These are phyloP conservation scores for Dendrothele bispora DNA, from an alignment of 768 basidiomycete species.

Conservation along the genomic window DNA sequence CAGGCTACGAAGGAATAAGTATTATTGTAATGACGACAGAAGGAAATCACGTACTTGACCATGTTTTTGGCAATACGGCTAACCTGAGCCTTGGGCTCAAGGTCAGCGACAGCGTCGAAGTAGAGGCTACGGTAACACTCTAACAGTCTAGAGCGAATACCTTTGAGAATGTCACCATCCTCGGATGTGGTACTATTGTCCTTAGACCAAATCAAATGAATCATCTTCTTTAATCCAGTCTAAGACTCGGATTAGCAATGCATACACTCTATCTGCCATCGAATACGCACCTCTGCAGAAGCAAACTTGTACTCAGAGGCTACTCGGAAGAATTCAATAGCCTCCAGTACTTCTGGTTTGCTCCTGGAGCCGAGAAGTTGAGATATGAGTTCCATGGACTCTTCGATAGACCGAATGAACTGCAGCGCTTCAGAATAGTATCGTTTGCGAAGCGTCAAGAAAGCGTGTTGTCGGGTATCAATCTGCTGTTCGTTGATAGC, in stretches of 20 bases:
- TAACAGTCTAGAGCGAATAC: slow-evolving; percentile 81
- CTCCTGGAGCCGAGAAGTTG: slow-evolving; percentile 84
- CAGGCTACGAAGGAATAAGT: slow-evolving; percentile 45
- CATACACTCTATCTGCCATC: background rate
- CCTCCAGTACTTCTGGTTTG: slow-evolving; percentile 80
- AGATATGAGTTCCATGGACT: slow-evolving; percentile 68
- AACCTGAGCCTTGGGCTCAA: slow-evolving; percentile 82
- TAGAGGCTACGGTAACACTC: slow-evolving; percentile 88
- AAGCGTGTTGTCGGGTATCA: slow-evolving; percentile 62
- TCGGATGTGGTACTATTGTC: slow-evolving; percentile 80
- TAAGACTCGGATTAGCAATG: slow-evolving; percentile 24
- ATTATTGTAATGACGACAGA: background rate
- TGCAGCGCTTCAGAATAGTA: slow-evolving; percentile 83
- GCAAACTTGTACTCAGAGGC: slow-evolving; percentile 81
- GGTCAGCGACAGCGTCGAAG: slow-evolving; percentile 77
- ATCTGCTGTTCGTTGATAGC: slow-evolving; percentile 71
- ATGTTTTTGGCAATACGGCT: slow-evolving; percentile 95
- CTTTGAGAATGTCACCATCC: slow-evolving; percentile 74
- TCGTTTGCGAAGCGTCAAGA: slow-evolving; percentile 74
- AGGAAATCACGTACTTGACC: slow-evolving; percentile 70
- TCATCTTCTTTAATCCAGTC: slow-evolving; percentile 92
- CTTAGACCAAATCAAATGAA: slow-evolving; percentile 96
- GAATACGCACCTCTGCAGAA: slow-evolving; percentile 61
- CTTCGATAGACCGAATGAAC: slow-evolving; percentile 68
- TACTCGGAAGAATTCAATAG: slow-evolving; percentile 87